Evolutionary conservation across 2,329 filamentous ascomycete genomes (phyloP), one percentile per base, ranked within the genome.

Genomic region (Laburnicola sp.): DNA sequence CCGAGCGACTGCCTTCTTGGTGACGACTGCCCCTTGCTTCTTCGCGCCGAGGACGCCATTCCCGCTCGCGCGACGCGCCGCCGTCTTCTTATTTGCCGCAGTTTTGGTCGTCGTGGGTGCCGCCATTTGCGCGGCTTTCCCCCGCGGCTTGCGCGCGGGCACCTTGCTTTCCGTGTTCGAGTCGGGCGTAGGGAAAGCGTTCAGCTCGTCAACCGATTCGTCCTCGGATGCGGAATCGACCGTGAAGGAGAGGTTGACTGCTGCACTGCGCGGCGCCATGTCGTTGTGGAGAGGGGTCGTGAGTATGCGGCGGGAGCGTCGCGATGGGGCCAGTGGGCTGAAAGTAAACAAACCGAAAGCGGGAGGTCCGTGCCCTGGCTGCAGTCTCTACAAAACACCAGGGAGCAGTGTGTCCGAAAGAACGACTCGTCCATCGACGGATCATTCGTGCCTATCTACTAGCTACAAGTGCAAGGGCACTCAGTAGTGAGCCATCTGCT

Each of bases 191-290:
- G 66, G 68, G 42, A 72, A 69, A 42, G 61, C 59, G 56, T 66
- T 64, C 53, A 67, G 60, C 48, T 73, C 65, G 62, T 68, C 65
- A 50, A 57, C 51, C 5, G 66, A 67, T 55, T 76, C 73, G 58
- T 75, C 73, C 54, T 74, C 74, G 25, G 73, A 75, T 37, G 62
- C 68, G n/a, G 70, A 70, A 40, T 74, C 72, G 34, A 74, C 65
- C 36, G 72, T 72, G 45, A 70, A 69, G 37, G 73, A 74, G 6
- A 75, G 60, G 36, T 71, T 72, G 10, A 62, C 62, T 48, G 63
- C 45, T 22, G 64, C 61, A 25, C 43, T 65, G 27, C 69, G 65
- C 41, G 67, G 69, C 54, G 69, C 60, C 71, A 74, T 74, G 21
- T 45, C 22, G 26, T 53, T 31, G 41, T 40, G 35, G 23, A 6